Base-by-base conservation (phyloP, 129 eudicot genomes). In the Flaveria trinervia region DNA sequence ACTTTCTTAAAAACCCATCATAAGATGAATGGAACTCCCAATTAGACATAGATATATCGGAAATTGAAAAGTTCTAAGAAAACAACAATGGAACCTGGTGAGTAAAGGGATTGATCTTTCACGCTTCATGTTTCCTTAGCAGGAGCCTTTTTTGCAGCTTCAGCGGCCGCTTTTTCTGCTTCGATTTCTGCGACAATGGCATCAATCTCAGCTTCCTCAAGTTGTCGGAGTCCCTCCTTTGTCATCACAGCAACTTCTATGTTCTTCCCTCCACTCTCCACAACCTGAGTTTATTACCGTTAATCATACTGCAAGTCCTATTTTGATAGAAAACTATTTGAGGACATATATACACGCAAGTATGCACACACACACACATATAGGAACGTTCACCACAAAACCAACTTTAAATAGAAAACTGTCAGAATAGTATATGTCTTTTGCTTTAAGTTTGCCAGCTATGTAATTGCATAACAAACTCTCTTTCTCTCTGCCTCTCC, bases 191-290 rank as follows among this genome's bases (percentile, higher is more conserved):
- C 98, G 73, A 92, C 98, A 75, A 92, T 76, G 77, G 96, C 87
- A 73, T 92, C 98, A 7, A 90, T 92, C 77, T 92, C 98, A 77
- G 89, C 92, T 88, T 92, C 98, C 68, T 92, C 98, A 33, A 92
- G 98, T 78, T 92, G 98, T 20, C 78, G 51, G 39, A 92, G 86
- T 41, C 96, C 98, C 36, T 90, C 96, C 77, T 82, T 92, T 12
- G 98, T 92, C 98, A 92, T 92, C 26, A 92, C 96, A 64, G 92
- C 98, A 72, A 90, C 95, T 84, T 92, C 98, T 62, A 92, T 86
- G 84, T 92, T 92, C 89, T 92, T 92, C 69, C 98, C 98, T 25
- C 98, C 98, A 85, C 98, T 92, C 83, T 92, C 98, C 70, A 92
- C 98, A 79, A 92, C 98, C 98, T 92, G 64, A 56, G 62, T 65